Base-by-base conservation (phyloP, 2,329 filamentous ascomycete genomes). In the Zymoseptoria tritici region DNA sequence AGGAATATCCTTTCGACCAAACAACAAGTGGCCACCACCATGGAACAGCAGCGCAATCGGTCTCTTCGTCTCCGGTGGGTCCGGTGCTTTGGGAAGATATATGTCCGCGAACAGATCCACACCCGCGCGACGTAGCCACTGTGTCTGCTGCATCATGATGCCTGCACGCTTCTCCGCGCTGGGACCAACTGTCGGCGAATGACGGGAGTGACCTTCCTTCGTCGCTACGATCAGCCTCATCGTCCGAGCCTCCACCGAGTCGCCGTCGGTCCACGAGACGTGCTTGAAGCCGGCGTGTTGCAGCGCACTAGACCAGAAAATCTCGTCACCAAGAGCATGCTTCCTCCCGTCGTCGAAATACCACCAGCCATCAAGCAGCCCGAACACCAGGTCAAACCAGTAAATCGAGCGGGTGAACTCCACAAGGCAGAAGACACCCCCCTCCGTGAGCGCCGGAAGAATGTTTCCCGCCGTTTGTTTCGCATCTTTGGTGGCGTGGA, bases 321-420 rank as follows among this genome's bases (percentile, higher is more conserved):
- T 20, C 29, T 56, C 56, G 21, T 42, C 26, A 7, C 58, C 67
- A 61, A 58, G 58, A 36, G 72, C 73, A 60, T 75, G 72, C 5
- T 60, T 64, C 0, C 74, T 71, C 2, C 71, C 73, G 55, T 76
- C 73, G n/a, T 74, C 70, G 26, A 74, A 74, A 3, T 74, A 62
- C 74, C 74, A 75, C 74, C 74, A 76, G 4, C 74, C 74, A 20
- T 72, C 72, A 13, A 75, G 66, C 5, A 73, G 57, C 1, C 74
- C 74, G 54, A 73, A 74, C 0, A 74, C 64, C 3, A 75, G 54
- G 56, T 75, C 72, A 19, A 74, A 64, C 29, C 67, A 72, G 54
- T 63, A 66, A 4, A 73, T 55, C 4, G 64, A 64, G 8, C 60
- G 53, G 2, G 69, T 74, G 64, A 73, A 72, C 56, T 75, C 73